phyloP scores from a whole-genome alignment of 208 protist genomes.

The Leishmania aethiopica region DNA sequence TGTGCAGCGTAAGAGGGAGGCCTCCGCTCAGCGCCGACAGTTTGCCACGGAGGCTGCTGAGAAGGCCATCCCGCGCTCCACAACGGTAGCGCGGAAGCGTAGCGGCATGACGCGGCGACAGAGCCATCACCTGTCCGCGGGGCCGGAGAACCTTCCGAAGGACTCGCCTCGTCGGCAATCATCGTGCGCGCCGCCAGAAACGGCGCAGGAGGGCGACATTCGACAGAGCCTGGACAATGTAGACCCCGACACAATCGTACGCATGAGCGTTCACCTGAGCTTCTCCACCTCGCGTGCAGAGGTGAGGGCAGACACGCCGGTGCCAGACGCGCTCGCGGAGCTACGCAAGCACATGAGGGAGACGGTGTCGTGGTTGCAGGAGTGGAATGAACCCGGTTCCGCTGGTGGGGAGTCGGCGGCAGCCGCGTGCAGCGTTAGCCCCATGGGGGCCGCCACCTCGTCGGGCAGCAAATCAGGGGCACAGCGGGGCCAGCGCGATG shows the following conservation, averaged over 20 bases:
- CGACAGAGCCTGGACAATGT: conserved; percentile 40
- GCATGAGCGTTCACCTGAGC: conserved; percentile 43
- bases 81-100: background rate
- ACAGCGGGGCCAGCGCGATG: conserved; percentile 18
- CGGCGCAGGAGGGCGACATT: background rate
- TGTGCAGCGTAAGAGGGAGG: conserved; percentile 39
- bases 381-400: conserved; percentile 16
- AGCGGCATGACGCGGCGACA: conserved; percentile 14
- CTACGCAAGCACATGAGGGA: conserved; percentile 38
- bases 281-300: conserved; percentile 61
- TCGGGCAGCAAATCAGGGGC: background rate
- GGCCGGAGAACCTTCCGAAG: conserved; percentile 8
- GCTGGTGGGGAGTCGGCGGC: background rate
- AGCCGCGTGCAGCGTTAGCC: background rate
- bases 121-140: conserved; percentile 6
- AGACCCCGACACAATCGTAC: conserved; percentile 27
- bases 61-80: conserved; percentile 12
- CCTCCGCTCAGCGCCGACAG: conserved; percentile 37
- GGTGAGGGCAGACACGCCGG: conserved; percentile 34
- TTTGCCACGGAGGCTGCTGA: conserved; percentile 14
- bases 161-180: conserved; percentile 11
- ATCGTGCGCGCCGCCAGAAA: conserved; percentile 12
- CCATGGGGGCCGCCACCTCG: background rate
- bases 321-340: conserved; percentile 34
- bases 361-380: conserved; percentile 26